These are phyloP conservation scores for Abelmoschus esculentus DNA, from an alignment of 345 rosid genomes.

Conservation along the genomic window DNA sequence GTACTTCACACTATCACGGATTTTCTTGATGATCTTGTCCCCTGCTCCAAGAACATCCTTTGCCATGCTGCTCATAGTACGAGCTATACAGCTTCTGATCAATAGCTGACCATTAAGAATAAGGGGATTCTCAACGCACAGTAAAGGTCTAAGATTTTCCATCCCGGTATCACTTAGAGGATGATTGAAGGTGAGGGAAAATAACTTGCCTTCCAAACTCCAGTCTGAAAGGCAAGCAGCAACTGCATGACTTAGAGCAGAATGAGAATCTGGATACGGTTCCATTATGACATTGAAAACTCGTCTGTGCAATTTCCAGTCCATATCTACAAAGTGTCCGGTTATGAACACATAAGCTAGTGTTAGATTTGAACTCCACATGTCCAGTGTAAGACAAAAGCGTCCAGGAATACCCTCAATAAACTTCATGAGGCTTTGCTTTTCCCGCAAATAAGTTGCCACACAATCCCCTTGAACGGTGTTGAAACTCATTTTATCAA, in stretches of 20 bases:
- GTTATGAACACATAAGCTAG: constrained; percentile 70
- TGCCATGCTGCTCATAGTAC: constrained; percentile 45
- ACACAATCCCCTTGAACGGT: constrained; percentile 87
- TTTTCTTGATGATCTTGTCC: constrained; percentile 50
- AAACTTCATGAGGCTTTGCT: constrained; percentile 62
- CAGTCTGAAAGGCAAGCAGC: constrained; percentile 80
- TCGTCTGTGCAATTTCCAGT: constrained; percentile 72
- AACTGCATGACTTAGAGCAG: constrained; percentile 68
- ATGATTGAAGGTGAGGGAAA: constrained; percentile 62
- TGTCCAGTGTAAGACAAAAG: constrained; percentile 59
- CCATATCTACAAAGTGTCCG: constrained; percentile 67
- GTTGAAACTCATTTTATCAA: constrained; percentile 58
- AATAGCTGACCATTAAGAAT: constrained; percentile 75
- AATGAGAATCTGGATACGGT: constrained; percentile 62
- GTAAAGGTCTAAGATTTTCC: constrained; percentile 58
- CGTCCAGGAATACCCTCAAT: constrained; percentile 72
- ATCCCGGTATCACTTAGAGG: constrained; percentile 41
- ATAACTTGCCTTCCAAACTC: constrained; percentile 72
- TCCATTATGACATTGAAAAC: constrained; percentile 89
- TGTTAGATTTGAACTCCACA: constrained; percentile 64
- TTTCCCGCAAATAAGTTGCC: constrained; percentile 72
- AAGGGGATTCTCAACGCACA: constrained; percentile 60
- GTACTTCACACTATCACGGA: constrained; percentile 72
- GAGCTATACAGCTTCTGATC: constrained; percentile 62
- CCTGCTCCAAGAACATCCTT: constrained; percentile 53